Percentiles rank a stretch among this genome's conserved stretches.
Conservation (phyloP, 108 stramenopile species). For the Cyclotella baltica region DNA sequence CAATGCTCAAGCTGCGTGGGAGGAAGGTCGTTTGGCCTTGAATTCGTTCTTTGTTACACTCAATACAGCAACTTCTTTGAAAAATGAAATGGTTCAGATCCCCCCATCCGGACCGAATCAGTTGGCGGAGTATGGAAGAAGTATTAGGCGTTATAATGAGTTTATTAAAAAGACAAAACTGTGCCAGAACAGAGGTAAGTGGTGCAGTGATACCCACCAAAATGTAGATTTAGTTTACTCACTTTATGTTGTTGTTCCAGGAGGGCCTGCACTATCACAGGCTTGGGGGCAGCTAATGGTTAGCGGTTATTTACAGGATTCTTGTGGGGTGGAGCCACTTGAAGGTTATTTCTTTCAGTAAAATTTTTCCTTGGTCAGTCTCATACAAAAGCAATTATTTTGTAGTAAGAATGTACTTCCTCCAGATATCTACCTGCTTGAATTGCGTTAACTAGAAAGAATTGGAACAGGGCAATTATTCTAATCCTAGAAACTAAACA, state of each 20-base stretch:
- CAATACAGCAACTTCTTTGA: slow-evolving; percentile 71
- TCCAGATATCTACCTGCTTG: no score
- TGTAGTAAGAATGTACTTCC: no score
- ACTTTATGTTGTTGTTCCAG: no score
- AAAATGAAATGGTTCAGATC: slow-evolving; percentile 65
- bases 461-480: no score
- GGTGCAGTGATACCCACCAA: no score
- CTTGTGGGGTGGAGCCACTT: slow-evolving; percentile 85
- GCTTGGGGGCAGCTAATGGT: slow-evolving; percentile 90
- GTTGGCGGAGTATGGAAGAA: slow-evolving; percentile 72
- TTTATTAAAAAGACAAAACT: slow-evolving; percentile 85
- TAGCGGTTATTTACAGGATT: slow-evolving; percentile 84
- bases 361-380: not conserved
- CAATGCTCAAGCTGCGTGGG: slow-evolving; percentile 70
- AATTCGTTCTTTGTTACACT: slow-evolving; percentile 77
- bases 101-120: slow-evolving; percentile 81
- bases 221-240: no score
- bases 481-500: no score
- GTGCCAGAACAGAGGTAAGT: slow-evolving; percentile 90
- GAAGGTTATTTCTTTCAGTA: slow-evolving; percentile 85
- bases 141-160: slow-evolving; percentile 72
- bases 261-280: slow-evolving; percentile 58
- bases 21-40: slow-evolving; percentile 82
- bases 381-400: no score
- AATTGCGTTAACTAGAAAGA: no score